These are phyloP conservation scores for Pseudogymnoascus sp. DNA, from an alignment of 2,329 filamentous ascomycete species.

Conservation along the genomic window DNA sequence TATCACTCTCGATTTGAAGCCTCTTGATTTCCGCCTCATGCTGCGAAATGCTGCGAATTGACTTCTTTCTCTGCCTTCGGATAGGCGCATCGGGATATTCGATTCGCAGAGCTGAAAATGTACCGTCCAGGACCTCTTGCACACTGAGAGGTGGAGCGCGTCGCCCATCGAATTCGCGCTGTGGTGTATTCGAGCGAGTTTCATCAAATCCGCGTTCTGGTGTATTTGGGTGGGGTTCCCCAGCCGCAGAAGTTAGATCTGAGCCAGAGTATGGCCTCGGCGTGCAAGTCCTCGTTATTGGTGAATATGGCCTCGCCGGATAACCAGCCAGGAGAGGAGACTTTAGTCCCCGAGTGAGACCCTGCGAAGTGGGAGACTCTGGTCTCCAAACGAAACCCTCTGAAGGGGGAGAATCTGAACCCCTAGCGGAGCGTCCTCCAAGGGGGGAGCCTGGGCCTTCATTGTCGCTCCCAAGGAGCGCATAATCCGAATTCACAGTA, in stretches of 20 bases:
- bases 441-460: background rate
- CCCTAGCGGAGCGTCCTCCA: background rate
- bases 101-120: background rate
- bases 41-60: background rate
- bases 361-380: background rate
- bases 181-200: background rate
- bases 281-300: background rate
- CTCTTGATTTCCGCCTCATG: background rate
- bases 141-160: background rate
- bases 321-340: background rate
- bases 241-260: conserved; percentile 5
- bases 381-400: background rate
- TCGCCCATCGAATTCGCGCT: no score
- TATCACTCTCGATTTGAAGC: background rate
- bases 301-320: background rate
- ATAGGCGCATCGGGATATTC: background rate
- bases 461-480: background rate
- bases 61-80: background rate
- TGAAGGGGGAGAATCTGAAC: background rate
- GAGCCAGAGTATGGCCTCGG: conserved; percentile 8
- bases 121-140: background rate
- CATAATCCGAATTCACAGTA: background rate
- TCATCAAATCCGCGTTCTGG: background rate
- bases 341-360: background rate
- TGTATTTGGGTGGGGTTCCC: background rate